These are phyloP conservation scores for Clitopilus passeckerianus DNA, from an alignment of 768 basidiomycete genomes.

Conservation along the genomic window DNA sequence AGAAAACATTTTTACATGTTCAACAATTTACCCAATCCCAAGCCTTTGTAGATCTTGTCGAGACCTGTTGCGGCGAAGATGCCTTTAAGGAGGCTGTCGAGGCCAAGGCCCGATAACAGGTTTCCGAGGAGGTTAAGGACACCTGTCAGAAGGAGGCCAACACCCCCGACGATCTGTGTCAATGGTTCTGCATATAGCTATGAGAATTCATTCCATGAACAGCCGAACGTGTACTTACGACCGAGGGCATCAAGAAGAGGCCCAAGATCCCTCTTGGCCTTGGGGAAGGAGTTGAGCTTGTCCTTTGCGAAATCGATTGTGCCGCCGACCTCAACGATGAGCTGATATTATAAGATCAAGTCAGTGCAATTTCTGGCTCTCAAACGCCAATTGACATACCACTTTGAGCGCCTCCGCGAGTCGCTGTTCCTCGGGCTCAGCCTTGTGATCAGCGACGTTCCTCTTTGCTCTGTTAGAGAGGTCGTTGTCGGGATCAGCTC, in stretches of 20 bases:
- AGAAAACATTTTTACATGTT: neutral
- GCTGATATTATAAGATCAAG: constrained; percentile 9
- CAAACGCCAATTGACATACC: constrained; percentile 12
- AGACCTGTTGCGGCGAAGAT: constrained; percentile 2
- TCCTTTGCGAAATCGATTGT: constrained; percentile 32
- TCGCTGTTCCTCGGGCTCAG: constrained; percentile 31
- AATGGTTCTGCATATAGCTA: neutral
- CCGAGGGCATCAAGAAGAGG: constrained; percentile 30
- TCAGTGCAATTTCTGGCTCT: neutral
- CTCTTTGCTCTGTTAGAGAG: constrained; percentile 27
- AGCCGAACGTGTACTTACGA: constrained; percentile 15
- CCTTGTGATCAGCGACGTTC: constrained; percentile 28
- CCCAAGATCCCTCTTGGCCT: constrained; percentile 31
- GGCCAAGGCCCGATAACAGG: constrained; percentile 9
- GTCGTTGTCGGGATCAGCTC: constrained; percentile 32
- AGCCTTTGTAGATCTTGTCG: neutral
- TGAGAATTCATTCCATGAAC: neutral
- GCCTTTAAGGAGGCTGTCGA: constrained; percentile 5
- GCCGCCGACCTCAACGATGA: constrained; percentile 30
- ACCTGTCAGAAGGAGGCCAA: constrained; percentile 27
- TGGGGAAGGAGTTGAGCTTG: constrained; percentile 30
- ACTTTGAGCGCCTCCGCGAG: constrained; percentile 32
- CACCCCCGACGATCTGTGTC: constrained; percentile 31
- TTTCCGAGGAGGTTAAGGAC: constrained; percentile 29
- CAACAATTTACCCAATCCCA: neutral